Conservation (phyloP, 768 basidiomycete genomes). For the Lyophyllum shimeji region DNA sequence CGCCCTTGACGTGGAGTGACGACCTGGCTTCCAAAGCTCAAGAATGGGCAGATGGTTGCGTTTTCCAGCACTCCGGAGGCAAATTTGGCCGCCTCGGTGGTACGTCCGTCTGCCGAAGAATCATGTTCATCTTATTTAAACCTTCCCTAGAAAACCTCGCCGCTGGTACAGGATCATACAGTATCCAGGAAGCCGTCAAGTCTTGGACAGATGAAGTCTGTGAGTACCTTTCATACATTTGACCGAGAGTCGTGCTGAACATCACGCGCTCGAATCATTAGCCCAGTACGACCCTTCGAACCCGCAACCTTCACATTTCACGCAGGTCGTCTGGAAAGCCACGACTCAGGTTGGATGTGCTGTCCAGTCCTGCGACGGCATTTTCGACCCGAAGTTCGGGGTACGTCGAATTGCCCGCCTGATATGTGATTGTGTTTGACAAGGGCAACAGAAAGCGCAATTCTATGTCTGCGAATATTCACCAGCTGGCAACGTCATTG, state of each 20-base stretch:
- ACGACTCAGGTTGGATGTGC: constrained; percentile 67
- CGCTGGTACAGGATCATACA: constrained; percentile 64
- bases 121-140: background rate
- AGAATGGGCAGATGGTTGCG: constrained; percentile 66
- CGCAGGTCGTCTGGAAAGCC: constrained; percentile 76
- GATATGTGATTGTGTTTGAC: background rate
- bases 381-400: constrained; percentile 55
- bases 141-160: constrained; percentile 66
- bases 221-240: constrained; percentile 32
- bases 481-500: constrained; percentile 62
- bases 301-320: constrained; percentile 66
- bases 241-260: background rate
- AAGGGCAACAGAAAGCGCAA: constrained; percentile 43
- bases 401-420: constrained; percentile 30
- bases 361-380: constrained; percentile 51
- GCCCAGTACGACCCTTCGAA: constrained; percentile 56
- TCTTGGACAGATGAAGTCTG: constrained; percentile 70
- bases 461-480: constrained; percentile 73
- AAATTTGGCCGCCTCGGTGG: constrained; percentile 64
- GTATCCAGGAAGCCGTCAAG: constrained; percentile 48
- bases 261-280: constrained; percentile 19
- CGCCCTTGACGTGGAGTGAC: constrained; percentile 62
- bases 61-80: constrained; percentile 70
- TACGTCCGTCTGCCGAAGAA: constrained; percentile 25
- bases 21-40: constrained; percentile 62